Base-by-base conservation (phyloP, 2,329 filamentous ascomycete species). In the Paecilomyces niveus region DNA sequence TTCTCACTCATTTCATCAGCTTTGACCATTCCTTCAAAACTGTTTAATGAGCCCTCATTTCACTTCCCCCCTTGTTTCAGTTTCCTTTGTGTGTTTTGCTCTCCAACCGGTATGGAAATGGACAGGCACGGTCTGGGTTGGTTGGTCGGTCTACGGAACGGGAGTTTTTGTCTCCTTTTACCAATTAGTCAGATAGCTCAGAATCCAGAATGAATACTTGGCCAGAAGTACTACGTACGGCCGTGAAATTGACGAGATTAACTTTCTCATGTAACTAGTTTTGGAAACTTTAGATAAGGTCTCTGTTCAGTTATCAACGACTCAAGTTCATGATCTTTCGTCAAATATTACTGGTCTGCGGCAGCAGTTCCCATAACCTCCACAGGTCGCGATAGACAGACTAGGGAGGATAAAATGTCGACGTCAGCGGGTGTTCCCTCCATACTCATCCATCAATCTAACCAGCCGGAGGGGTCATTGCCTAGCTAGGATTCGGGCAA, bases 1-100 rank as follows among this genome's bases (percentile, higher is more conserved):
- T 56, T 3, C 22, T 32, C 21, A 54, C 61, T 57, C 32, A 56
- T 55, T 54, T 53, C 56, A 11, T 54, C 13, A 31, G 53, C 50
- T 45, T 56, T 24, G 35, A 45, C 26, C 4, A 8, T 45, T 45
- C n/a, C 6, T 18, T 7, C n/a, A 45, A 18, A 45, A 8, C 39
- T 45, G n/a, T 45, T 18, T 45, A 45, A 45, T 45, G 39, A 2
- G 39, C n/a, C 39, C 39, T 45, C 39, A n/a, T 18, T n/a, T 18
- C 26, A 29, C 26, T 18, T 21, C n/a, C 39, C 7, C 39, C 8
- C n/a, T 45, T n/a, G 4, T 45, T 18, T 29, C 11, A n/a, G 10
- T 53, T 55, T 51, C 32, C 51, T 53, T 52, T 59, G 15, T 45
- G 7, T 29, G 26, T 29, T 18, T 45, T 18, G 15, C 39, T n/a